A percentile compares a stretch with the other conserved stretches of the same genome.
Evolutionary conservation across 192 early-diverging fungal species (phyloP).

Genomic region (Irineochytrium annulatum): DNA sequence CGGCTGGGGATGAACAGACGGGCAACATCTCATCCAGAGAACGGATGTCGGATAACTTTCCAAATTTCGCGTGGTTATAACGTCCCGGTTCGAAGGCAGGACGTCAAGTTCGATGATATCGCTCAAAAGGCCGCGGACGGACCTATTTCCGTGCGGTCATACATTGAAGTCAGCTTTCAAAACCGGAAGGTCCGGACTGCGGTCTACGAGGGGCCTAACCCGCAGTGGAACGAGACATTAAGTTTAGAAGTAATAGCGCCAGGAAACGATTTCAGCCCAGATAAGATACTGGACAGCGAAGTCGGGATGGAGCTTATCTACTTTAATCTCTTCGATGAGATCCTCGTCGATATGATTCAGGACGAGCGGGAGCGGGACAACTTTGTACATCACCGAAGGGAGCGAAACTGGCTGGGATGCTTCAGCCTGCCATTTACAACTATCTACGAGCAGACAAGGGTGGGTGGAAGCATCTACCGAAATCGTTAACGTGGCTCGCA

Average conservation of each 20-base stretch:
- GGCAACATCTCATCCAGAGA: slow-evolving; percentile 27
- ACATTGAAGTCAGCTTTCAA: slow-evolving; percentile 51
- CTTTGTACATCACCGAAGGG: slow-evolving; percentile 42
- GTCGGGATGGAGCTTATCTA: slow-evolving; percentile 42
- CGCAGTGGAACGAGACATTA: slow-evolving; percentile 58
- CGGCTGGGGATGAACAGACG: slow-evolving; percentile 22
- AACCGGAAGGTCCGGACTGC: slow-evolving; percentile 28
- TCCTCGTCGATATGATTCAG: slow-evolving; percentile 43
- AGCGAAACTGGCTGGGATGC: slow-evolving; percentile 50
- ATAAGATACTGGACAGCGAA: slow-evolving; percentile 39
- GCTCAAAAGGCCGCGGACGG: background rate
- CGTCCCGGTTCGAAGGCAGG: slow-evolving; percentile 39
- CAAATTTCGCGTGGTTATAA: slow-evolving; percentile 43
- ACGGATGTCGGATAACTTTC: slow-evolving; percentile 39
- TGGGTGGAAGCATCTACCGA: slow-evolving; percentile 12
- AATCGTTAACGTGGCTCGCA: background rate
- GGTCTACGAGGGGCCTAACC: slow-evolving; percentile 39
- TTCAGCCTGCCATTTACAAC: slow-evolving; percentile 47
- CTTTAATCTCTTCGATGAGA: slow-evolving; percentile 55
- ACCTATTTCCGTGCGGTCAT: slow-evolving; percentile 33
- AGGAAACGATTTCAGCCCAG: slow-evolving; percentile 36
- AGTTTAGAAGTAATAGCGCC: slow-evolving; percentile 30
- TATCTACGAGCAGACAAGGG: slow-evolving; percentile 44
- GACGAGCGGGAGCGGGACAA: slow-evolving; percentile 44
- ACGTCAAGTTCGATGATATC: slow-evolving; percentile 12